These are phyloP conservation scores for Mycena metata DNA, from an alignment of 768 basidiomycete species.

Conservation along the genomic window DNA sequence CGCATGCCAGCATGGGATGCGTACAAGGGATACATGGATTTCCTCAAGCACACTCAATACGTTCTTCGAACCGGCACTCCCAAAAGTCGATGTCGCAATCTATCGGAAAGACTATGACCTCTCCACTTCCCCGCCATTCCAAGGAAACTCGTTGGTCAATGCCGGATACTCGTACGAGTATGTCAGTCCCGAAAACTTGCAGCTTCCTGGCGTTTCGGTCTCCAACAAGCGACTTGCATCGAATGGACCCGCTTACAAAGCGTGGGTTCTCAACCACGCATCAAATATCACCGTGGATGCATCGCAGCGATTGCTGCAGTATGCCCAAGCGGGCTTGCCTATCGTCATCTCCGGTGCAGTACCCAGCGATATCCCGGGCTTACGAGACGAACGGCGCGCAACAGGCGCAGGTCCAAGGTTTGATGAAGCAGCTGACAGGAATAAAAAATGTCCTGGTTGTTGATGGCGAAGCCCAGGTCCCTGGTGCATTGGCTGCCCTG, in stretches of 20 bases:
- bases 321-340: constrained; percentile 32
- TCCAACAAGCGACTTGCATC: constrained; percentile 29
- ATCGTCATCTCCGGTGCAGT: constrained; percentile 26
- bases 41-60: constrained; percentile 33
- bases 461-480: constrained; percentile 23
- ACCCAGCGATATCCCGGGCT: constrained; percentile 37
- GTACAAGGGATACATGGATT: constrained; percentile 37
- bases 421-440: constrained; percentile 32
- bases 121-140: constrained; percentile 23
- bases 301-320: constrained; percentile 29
- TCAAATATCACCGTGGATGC: constrained; percentile 36
- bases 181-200: constrained; percentile 36
- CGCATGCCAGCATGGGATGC: constrained; percentile 34
- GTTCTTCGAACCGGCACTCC: constrained; percentile 31
- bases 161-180: constrained; percentile 36
- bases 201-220: constrained; percentile 36
- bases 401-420: constrained; percentile 27
- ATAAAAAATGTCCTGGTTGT: constrained; percentile 25
- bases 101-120: constrained; percentile 36
- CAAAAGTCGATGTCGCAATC: constrained; percentile 36
- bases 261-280: constrained; percentile 28
- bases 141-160: constrained; percentile 26
- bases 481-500: constrained; percentile 20
- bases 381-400: constrained; percentile 22
- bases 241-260: constrained; percentile 36